These are phyloP conservation scores for Gyrodon lividus DNA, from an alignment of 768 basidiomycete species.

Conservation along the genomic window DNA sequence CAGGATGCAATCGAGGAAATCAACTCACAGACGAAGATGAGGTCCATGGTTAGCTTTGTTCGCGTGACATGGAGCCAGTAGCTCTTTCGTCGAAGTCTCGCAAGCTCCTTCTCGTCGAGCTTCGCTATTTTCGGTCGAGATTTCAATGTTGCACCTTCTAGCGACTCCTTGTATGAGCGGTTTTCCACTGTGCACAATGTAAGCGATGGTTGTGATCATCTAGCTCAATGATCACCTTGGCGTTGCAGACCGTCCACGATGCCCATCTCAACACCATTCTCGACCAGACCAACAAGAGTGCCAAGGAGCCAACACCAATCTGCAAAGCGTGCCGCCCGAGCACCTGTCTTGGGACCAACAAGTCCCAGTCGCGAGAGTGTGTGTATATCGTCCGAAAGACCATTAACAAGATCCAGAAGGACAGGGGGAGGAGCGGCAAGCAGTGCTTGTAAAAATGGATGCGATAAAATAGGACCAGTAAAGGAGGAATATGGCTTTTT, in stretches of 20 bases:
- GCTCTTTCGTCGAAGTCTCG: slow-evolving; percentile 64
- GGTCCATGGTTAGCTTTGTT: slow-evolving; percentile 76
- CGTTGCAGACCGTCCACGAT: slow-evolving; percentile 63
- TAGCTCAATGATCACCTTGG: slow-evolving; percentile 45
- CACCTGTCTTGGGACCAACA: slow-evolving; percentile 60
- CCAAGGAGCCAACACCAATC: slow-evolving; percentile 87
- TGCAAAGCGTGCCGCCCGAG: slow-evolving; percentile 69
- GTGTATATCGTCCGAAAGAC: slow-evolving; percentile 73
- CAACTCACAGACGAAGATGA: slow-evolving; percentile 80
- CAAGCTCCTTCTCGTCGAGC: slow-evolving; percentile 68
- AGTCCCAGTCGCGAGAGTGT: slow-evolving; percentile 75
- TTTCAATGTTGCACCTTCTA: slow-evolving; percentile 67
- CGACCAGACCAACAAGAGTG: slow-evolving; percentile 77
- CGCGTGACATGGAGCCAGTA: slow-evolving; percentile 74
- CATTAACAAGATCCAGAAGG: slow-evolving; percentile 73
- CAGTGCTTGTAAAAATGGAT: slow-evolving; percentile 70
- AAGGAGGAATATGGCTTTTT: slow-evolving; percentile 6
- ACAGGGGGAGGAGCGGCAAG: slow-evolving; percentile 82
- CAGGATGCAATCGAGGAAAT: slow-evolving; percentile 18
- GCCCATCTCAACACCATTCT: slow-evolving; percentile 77
- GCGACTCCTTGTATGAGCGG: slow-evolving; percentile 71
- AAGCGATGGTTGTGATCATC: not conserved
- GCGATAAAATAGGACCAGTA: slow-evolving; percentile 32
- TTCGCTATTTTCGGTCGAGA: slow-evolving; percentile 58
- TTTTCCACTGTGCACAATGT: slow-evolving; percentile 54